Evolutionary conservation across 1,139 yeast species (phyloP), one percentile per base, ranked within the genome.

Genomic region (Debaryomyces sp.): DNA sequence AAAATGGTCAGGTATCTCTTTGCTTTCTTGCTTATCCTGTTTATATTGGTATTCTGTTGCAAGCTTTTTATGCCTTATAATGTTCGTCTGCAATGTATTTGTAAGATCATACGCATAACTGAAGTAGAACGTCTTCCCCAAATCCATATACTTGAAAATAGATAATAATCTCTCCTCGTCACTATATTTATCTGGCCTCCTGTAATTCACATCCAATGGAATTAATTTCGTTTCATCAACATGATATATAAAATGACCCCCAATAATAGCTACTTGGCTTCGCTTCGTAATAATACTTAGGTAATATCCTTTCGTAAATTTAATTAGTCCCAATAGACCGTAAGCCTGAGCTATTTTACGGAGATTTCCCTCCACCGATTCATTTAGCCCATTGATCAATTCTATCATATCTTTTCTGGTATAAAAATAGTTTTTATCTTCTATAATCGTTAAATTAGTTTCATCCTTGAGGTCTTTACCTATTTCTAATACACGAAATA

Each of bases 51-150:
- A 67, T 9, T 71, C 74, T 0, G 73, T 69, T 0, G 86, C 83
- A 42, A 71, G 65, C 44, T 75, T 69, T 55, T 84, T 84, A 55
- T 84, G 82, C 44, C 91, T 67, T 41, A 89, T 62, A 51, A 92
- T 73, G 61, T 94, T 94, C 13, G 89, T 82, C 65, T 95, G 99
- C 42, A 95, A 71, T 0, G 97, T 84, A 60, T 92, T 92, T 2
- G 99, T 94, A 26, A 95, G 76, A 63, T 95, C 98, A 63, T 94
- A 95, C 2, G 96, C 87, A 61, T 92, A 90, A 64, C 96, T 88
- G 69, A 89, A 94, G 64, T 95, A 95, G 63, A 95, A 95, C 0
- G 98, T 92, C 64, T 89, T 91, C 27, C 94, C 84, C 43, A 95
- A 73, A 61, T 94, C 98, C 53, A 95, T 76, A 56, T 86, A 87